Evolutionary conservation across 495 filamentous ascomycete species (phyloP).

Genomic region (Hyaloscypha bicolor): DNA sequence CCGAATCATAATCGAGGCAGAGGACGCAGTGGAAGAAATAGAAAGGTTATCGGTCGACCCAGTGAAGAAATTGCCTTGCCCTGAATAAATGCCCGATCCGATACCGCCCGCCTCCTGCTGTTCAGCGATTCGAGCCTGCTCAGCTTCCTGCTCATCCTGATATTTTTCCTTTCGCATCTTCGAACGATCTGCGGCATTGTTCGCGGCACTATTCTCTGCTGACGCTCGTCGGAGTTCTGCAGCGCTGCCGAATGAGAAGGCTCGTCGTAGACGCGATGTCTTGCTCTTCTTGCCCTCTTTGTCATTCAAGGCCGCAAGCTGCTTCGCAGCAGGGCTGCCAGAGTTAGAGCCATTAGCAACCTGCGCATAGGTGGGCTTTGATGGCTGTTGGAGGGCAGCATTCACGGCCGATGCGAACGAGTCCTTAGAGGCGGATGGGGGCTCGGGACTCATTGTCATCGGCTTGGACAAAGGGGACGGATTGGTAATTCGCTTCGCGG

Average conservation of each 20-base stretch:
- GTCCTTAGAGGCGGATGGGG: slow-evolving; percentile 38
- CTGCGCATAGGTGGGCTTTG: slow-evolving; percentile 39
- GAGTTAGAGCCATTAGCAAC: slow-evolving; percentile 32
- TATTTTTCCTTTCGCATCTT: slow-evolving; percentile 71
- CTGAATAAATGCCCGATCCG: slow-evolving; percentile 91
- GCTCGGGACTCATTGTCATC: slow-evolving; percentile 58
- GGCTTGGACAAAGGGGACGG: slow-evolving; percentile 92
- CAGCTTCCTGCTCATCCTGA: slow-evolving; percentile 74
- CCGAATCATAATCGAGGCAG: slow-evolving; percentile 97
- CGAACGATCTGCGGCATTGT: slow-evolving; percentile 55
- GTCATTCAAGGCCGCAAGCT: slow-evolving; percentile 78
- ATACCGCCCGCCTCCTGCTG: slow-evolving; percentile 90
- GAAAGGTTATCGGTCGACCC: slow-evolving; percentile 96
- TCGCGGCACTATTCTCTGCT: slow-evolving; percentile 55
- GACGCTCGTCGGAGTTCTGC: slow-evolving; percentile 84
- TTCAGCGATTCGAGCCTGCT: slow-evolving; percentile 87
- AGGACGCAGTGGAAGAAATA: slow-evolving; percentile 96
- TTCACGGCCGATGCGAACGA: slow-evolving; percentile 36
- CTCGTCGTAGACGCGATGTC: slow-evolving; percentile 86
- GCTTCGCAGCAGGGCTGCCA: slow-evolving; percentile 72
- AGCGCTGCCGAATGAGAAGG: slow-evolving; percentile 96
- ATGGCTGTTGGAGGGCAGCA: slow-evolving; percentile 36
- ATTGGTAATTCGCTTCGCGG: slow-evolving; percentile 67
- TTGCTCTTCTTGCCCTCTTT: slow-evolving; percentile 69
- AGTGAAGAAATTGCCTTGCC: slow-evolving; percentile 81